Evolutionary conservation across 352 stramenopile genomes (phyloP), one percentile per base, ranked within the genome.

Genomic region (Globisporangium echinulatum): DNA sequence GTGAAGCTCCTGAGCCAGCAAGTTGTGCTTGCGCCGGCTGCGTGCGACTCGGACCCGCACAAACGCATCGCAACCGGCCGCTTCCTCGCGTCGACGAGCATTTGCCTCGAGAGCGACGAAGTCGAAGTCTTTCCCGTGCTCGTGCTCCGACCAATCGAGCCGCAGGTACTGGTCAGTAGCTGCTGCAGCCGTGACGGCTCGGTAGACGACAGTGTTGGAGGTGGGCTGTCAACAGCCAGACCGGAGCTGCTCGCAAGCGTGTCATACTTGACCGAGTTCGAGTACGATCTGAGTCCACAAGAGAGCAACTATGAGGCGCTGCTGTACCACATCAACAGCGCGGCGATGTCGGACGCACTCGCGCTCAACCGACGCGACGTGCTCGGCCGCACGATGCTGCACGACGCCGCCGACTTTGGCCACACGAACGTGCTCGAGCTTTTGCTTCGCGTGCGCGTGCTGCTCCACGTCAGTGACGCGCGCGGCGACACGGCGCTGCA

Each of bases 121-220:
- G 72, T 88, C 13, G 79, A 88, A 58, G 79, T 87, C 5, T 88
- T 85, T 46, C 79, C 79, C 8, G 75, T 87, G 13, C 59, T 88
- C 52, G 43, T 82, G 38, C 74, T 88, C 64, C 76, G 74, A 17
- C 76, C 79, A 6, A 47, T 71, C 10, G 73, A 71, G 25, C 59
- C 74, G 2, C 50, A 70, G n/a, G 19, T 58, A 25, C 4, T 42
- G 2, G 13, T 64, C 13, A 7, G n/a, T 7, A 25, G 38, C 19
- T 17, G 38, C 15, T 40, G 43, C 49, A 3, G n/a, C 8, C 19
- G 49, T n/a, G 19, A 13, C 49, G 7, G n/a, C 19, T 8, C 11
- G 19, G 10, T 17, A 4, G 4, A 48, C 7, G 15, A 48, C 15
- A 38, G 37, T 0, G 38, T 7, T 33, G 0, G 10, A 56, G 5